phyloP scores from a whole-genome alignment of 2,329 filamentous ascomycete species.

The Ambrosiella beaveri region DNA sequence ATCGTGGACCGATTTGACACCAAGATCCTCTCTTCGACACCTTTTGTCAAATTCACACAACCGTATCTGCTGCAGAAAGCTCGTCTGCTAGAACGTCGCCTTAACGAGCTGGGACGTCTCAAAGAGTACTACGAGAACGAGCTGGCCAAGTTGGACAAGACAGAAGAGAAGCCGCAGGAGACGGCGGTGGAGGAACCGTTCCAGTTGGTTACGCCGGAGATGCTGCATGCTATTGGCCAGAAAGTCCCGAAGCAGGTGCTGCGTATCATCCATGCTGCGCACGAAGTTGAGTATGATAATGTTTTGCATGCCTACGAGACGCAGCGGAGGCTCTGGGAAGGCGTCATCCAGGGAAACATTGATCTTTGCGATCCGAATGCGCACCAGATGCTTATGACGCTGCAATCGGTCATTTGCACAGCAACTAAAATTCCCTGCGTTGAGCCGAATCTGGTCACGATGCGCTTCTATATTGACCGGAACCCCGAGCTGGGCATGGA shows the following conservation, averaged over 20 bases:
- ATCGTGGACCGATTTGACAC: constrained; percentile 88
- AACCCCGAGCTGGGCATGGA: constrained; percentile 53
- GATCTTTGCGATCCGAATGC: constrained; percentile 88
- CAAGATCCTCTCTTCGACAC: constrained; percentile 83
- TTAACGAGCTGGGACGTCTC: constrained; percentile 66
- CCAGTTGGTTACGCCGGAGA: constrained; percentile 81
- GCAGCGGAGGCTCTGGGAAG: constrained; percentile 91
- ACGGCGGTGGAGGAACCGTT: constrained; percentile 59
- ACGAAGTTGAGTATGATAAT: constrained; percentile 93
- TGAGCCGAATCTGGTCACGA: constrained; percentile 74
- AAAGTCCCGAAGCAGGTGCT: constrained; percentile 73
- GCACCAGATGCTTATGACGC: constrained; percentile 88
- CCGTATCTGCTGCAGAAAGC: constrained; percentile 86
- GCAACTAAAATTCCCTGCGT: constrained; percentile 84
- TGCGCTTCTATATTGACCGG: constrained; percentile 90
- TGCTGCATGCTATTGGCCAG: constrained; percentile 73
- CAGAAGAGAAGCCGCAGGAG: constrained; percentile 37
- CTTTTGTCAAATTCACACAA: constrained; percentile 88
- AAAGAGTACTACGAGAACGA: constrained; percentile 43
- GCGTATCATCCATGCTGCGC: constrained; percentile 84
- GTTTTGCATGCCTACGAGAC: constrained; percentile 85
- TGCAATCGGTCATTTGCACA: constrained; percentile 88
- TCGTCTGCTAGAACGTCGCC: constrained; percentile 70
- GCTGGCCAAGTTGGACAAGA: constrained; percentile 4
- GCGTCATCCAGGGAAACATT: constrained; percentile 72